phyloP scores from a whole-genome alignment of 108 stramenopile genomes.

The Cyclotella baltica region DNA sequence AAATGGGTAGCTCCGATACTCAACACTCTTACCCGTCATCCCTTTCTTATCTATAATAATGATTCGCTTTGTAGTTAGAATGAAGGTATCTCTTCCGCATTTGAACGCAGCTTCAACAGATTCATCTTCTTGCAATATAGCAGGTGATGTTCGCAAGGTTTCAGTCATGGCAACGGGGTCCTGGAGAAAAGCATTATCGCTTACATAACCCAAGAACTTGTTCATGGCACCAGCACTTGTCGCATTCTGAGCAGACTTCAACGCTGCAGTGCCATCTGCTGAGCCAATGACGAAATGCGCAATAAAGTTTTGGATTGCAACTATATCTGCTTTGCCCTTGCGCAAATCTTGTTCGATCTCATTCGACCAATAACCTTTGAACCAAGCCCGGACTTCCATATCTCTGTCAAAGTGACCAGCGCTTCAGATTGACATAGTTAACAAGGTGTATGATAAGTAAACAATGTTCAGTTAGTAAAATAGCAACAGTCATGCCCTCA shows the following conservation, averaged over 20 bases:
- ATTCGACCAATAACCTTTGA: constrained; percentile 36
- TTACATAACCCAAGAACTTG: constrained; percentile 42
- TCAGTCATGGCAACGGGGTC: constrained; percentile 54
- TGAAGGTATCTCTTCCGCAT: constrained; percentile 60
- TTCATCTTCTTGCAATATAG: constrained; percentile 66
- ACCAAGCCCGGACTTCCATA: constrained; percentile 46
- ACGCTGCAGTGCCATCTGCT: constrained; percentile 36
- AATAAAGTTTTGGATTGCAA: constrained; percentile 63
- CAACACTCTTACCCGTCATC: constrained; percentile 64
- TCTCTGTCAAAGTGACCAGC: constrained; percentile 76
- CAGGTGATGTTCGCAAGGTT: constrained; percentile 56
- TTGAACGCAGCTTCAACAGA: constrained; percentile 59
- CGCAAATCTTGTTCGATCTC: constrained; percentile 59
- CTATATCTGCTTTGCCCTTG: constrained; percentile 48
- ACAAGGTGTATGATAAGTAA: background rate
- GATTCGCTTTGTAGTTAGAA: constrained; percentile 64
- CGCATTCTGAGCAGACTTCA: constrained; percentile 42
- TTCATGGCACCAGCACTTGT: constrained; percentile 34
- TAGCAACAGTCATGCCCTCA: background rate
- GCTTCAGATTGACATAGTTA: background rate
- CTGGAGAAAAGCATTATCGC: constrained; percentile 55
- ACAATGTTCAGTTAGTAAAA: background rate
- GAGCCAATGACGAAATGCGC: constrained; percentile 62
- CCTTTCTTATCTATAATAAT: constrained; percentile 70
- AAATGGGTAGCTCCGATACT: constrained; percentile 67